A percentile compares a stretch with the other conserved stretches of the same genome.
These are phyloP conservation scores for Diaporthe batatas DNA, from an alignment of 2,329 filamentous ascomycete genomes.

Conservation along the genomic window DNA sequence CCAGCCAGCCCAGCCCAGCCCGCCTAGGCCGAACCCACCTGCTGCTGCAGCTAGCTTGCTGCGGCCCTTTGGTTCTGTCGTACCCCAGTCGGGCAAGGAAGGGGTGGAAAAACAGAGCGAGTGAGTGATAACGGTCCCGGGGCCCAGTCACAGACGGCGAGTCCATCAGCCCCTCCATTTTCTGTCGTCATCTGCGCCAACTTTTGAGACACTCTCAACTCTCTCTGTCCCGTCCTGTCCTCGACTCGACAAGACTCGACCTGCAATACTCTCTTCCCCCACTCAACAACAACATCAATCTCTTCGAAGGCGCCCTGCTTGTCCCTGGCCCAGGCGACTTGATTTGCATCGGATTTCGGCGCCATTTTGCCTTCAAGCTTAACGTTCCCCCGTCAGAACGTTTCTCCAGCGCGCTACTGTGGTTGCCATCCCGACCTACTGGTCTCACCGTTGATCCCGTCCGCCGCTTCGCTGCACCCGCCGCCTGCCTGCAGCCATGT, in stretches of 20 bases:
- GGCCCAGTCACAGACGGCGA: conserved; percentile 27
- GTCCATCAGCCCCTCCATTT: conserved; percentile 42
- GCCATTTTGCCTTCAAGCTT: conserved; percentile 2
- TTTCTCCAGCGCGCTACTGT: not conserved
- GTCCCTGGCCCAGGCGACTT: not conserved
- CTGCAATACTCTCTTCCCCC: not conserved
- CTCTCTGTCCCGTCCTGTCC: not conserved
- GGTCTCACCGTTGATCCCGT: conserved; percentile 35
- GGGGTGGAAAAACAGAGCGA: conserved; percentile 1
- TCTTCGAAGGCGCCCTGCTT: not conserved
- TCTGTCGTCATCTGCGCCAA: conserved; percentile 43
- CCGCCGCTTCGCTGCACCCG: conserved; percentile 12
- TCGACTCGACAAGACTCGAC: conserved; percentile 22
- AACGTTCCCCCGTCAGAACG: not conserved
- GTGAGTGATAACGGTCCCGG: conserved; percentile 27
- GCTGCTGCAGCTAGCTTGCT: conserved; percentile 28
- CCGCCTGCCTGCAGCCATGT: conserved; percentile 32
- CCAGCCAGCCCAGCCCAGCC: conserved; percentile 4
- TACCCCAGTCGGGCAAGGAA: conserved; percentile 13
- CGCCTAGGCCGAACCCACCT: conserved; percentile 26
- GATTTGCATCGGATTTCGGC: conserved; percentile 6
- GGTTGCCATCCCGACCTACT: conserved; percentile 30
- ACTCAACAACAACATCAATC: not conserved
- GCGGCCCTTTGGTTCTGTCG: conserved; percentile 16
- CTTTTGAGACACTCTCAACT: conserved; percentile 30